Evolutionary conservation across 2,329 filamentous ascomycete genomes (phyloP).

Genomic region (Ophiostoma tasmaniense): DNA sequence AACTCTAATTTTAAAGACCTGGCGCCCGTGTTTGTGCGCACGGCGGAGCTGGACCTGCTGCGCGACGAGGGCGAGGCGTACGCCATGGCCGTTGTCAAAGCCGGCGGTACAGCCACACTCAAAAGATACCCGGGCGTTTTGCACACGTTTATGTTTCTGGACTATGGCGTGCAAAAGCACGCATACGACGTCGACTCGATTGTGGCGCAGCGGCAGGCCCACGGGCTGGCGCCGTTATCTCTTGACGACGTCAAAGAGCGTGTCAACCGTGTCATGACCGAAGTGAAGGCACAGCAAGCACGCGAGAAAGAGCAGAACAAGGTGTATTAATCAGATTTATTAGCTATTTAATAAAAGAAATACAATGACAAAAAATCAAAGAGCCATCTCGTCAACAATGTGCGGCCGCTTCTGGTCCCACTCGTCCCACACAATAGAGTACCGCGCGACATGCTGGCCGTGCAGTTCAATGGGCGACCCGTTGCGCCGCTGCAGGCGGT

Average conservation of each 20-base stretch:
- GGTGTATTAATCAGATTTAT: not conserved
- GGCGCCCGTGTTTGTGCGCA: slow-evolving; percentile 27
- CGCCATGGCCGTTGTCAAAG: slow-evolving; percentile 11
- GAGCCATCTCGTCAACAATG: not conserved
- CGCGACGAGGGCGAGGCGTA: slow-evolving; percentile 21
- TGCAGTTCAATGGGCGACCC: slow-evolving; percentile 6
- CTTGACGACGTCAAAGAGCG: slow-evolving; percentile 5
- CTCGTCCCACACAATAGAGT: slow-evolving; percentile 18
- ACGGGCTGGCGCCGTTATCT: slow-evolving; percentile 13
- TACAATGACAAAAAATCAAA: no score
- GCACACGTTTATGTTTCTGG: slow-evolving; percentile 18
- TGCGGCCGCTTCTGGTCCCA: slow-evolving; percentile 14
- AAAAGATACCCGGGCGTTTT: slow-evolving; percentile 17
- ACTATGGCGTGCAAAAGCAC: slow-evolving; percentile 11
- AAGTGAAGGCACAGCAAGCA: not conserved
- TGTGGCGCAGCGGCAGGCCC: slow-evolving; percentile 16
- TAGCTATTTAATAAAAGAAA: no score
- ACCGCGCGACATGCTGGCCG: slow-evolving; percentile 14
- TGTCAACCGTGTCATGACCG: slow-evolving; percentile 10
- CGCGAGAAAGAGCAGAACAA: slow-evolving; percentile 5
- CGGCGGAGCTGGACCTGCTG: slow-evolving; percentile 17
- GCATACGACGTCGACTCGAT: slow-evolving; percentile 17
- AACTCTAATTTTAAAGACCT: slow-evolving; percentile 33
- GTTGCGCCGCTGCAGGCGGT: slow-evolving; percentile 4
- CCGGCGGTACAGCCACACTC: slow-evolving; percentile 13